Evolutionary conservation across 352 stramenopile species (phyloP), one percentile per base, ranked within the genome.

Genomic region (Phytophthora hybrid): DNA sequence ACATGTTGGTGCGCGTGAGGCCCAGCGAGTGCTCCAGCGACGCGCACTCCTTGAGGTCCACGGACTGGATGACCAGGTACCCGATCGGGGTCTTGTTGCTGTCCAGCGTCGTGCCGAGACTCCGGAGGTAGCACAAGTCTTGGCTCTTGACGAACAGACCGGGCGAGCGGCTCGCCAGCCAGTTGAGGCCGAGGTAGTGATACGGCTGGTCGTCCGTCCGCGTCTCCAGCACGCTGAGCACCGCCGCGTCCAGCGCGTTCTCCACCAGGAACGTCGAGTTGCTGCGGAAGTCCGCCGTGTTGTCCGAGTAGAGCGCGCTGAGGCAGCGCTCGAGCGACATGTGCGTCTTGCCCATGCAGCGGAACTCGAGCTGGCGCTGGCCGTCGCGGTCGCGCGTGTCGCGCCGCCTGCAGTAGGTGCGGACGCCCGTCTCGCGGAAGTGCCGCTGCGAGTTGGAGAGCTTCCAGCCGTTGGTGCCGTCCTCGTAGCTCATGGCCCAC

Each of bases 171-270:
- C 74, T 67, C 4, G 83, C 84, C 57, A 88, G 13, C 86, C 86
- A 93, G 68, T 92, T 89, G 59, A 93, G 79, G n/a, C 86, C 86
- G 16, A 93, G 76, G 69, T 85, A 93, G 56, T 82, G 76, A 59
- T 85, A 77, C 32, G 84, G 83, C 55, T 85, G 61, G 39, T 78
- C 51, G 37, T 84, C 76, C 26, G 74, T 80, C 34, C 62, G 69
- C 4, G 74, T 76, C 37, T 84, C 76, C 26, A 89, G 59, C 26
- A 83, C 81, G 52, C 87, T 81, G 34, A 93, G 76, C 65, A 93
- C 84, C 9, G 82, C 81, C 5, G 74, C 86, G 64, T 93, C 86
- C 53, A 93, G 75, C 11, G 77, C 88, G 56, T 76, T 84, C 56
- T 90, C 81, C 55, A 92, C 29, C 4, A 93, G 69, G 60, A 90